Base-by-base conservation (phyloP, 371 early-diverging fungal genomes). In the Mucor velutinosus region DNA sequence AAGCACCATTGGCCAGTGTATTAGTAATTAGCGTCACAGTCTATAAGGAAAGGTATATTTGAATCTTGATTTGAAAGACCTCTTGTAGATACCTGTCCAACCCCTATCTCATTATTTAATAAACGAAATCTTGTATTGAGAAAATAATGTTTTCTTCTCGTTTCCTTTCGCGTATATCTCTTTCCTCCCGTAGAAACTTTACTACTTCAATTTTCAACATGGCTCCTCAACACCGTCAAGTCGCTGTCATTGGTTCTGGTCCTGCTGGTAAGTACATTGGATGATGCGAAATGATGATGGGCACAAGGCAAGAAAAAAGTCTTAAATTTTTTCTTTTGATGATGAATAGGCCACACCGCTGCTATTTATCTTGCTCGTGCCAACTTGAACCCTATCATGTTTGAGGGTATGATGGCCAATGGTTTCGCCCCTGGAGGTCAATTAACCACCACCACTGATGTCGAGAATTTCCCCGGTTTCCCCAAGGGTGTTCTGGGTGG, bases 361-460 rank as follows among this genome's bases (percentile, higher is more conserved):
- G 98, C 99, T 60, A 91, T 99, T 69, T 99, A 99, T 79, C 84
- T 92, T 47, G 95, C 96, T 39, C 90, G 99, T 64, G 99, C 99
- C 59, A 92, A 96, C 74, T 78, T 97, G 60, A 77, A 90, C 45
- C 99, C 99, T 11, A 86, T 95, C 68, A 84, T 99, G 86, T 97
- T 95, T 76, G 99, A 99, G 78, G 99, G 99, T 61, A 94, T 97
- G 87, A 89, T 97, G 87, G 96, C 97, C 47, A 96, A 94, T 59
- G 95, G 90, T 12, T 87, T 92, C 64, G 91, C 92, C 51, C 89
- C 94, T 61, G 96, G 96, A 69, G 96, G 94, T 49, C 95, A 95
- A 84, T 89, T 94, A 65, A 97, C 96, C 8, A 95, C 94, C 43
- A 96, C 94, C 17, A 95, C 93, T 64, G 96, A 94, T 63, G 94